phyloP scores from a whole-genome alignment of 129 eudicot genomes.

The sunflower (Helianthus annuus) region DNA sequence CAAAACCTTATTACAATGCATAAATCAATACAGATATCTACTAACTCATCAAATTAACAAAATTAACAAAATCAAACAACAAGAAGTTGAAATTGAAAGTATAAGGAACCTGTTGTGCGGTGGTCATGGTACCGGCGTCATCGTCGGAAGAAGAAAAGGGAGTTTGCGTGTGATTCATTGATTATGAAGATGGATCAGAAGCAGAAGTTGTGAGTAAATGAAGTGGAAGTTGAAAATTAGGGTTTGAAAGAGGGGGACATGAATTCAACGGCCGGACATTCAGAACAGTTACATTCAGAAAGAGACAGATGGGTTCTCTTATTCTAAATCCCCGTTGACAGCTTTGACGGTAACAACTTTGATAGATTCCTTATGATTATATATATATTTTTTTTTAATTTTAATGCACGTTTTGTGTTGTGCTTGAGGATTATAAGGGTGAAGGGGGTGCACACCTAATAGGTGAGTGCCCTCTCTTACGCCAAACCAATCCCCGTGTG shows the following conservation, averaged over 20 bases:
- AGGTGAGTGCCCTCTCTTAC: too few species aligned
- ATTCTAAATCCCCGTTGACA: constrained; percentile 3
- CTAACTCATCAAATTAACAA: neutral
- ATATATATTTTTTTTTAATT: neutral
- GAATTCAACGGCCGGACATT: constrained; percentile 22
- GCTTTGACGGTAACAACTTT: neutral
- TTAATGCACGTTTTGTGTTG: neutral
- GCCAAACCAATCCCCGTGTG: too few species aligned
- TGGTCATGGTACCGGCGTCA: constrained; percentile 53
- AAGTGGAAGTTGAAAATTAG: constrained; percentile 30
- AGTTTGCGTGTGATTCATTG: constrained; percentile 57
- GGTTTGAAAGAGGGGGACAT: constrained; percentile 32
- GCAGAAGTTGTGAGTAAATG: constrained; percentile 10
- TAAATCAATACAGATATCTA: neutral
- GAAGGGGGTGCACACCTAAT: too few species aligned
- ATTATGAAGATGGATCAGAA: constrained; percentile 6
- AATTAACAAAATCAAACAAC: neutral
- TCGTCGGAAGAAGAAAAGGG: constrained; percentile 56
- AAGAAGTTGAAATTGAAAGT: neutral
- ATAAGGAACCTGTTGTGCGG: constrained; percentile 55
- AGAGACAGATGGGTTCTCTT: constrained; percentile 29
- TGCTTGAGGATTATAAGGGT: too few species aligned
- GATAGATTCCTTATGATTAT: neutral
- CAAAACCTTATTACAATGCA: constrained; percentile 13
- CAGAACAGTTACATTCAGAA: constrained; percentile 24